A percentile compares a stretch with the other conserved stretches of the same genome.
phyloP scores from a whole-genome alignment of 2,329 filamentous ascomycete genomes.

The Aspergillus terreus region DNA sequence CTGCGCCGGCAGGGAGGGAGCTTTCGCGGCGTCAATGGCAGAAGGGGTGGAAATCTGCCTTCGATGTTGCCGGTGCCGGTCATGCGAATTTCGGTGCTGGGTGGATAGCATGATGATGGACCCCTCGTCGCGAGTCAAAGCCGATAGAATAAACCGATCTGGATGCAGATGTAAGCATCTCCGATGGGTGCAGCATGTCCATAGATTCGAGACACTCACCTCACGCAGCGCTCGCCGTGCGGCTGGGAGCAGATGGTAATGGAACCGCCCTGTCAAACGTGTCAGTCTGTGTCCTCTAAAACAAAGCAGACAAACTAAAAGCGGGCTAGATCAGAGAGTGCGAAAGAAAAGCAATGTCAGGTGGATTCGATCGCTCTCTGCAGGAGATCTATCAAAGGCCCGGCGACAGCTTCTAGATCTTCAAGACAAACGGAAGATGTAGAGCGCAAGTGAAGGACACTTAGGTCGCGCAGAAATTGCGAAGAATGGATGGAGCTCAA shows the following conservation, averaged over 20 bases:
- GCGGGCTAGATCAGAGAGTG: conserved; percentile 9
- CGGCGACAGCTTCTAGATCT: conserved; percentile 8
- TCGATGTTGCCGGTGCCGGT: conserved; percentile 71
- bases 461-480: conserved; percentile 1
- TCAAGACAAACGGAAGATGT: conserved; percentile 7
- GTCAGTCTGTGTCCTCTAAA: conserved; percentile 44
- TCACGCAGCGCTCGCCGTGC: conserved; percentile 82
- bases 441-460: conserved; percentile 2
- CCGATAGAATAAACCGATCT: conserved; percentile 41
- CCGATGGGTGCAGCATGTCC: conserved; percentile 3
- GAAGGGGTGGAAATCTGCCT: conserved; percentile 84
- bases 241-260: conserved; percentile 41
- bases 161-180: conserved; percentile 13
- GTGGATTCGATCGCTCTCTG: conserved; percentile 10
- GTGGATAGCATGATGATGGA: conserved; percentile 71
- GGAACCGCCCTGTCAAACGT: conserved; percentile 57
- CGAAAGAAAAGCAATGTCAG: conserved; percentile 2
- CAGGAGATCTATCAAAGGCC: conserved; percentile 10
- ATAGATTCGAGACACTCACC: conserved; percentile 44
- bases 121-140: conserved; percentile 14
- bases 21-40: conserved; percentile 71
- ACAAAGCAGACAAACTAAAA: conserved; percentile 24
- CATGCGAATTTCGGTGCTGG: conserved; percentile 67
- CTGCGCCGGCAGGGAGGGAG: conserved; percentile 59
- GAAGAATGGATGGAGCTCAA: conserved; percentile 9